Percentiles rank a stretch among this genome's conserved stretches.
phyloP scores from a whole-genome alignment of 1,284 basidiomycete species.

The Abortiporus biennis region DNA sequence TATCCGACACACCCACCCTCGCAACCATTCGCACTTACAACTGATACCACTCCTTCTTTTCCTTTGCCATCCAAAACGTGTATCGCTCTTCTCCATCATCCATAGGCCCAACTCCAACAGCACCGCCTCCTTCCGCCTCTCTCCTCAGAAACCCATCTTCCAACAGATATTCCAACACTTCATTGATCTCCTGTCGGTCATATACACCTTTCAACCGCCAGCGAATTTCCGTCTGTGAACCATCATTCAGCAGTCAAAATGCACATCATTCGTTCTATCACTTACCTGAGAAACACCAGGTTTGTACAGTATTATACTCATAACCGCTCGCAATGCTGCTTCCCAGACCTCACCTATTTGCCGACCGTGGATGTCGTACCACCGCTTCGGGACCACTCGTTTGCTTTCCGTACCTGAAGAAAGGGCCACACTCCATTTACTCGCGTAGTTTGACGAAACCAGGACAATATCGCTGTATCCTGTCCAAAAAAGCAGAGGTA shows the following conservation, averaged over 20 bases:
- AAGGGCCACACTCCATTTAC: constrained; percentile 55
- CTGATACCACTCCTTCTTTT: constrained; percentile 50
- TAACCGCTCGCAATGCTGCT: constrained; percentile 59
- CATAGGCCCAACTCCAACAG: constrained; percentile 19
- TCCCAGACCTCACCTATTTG: constrained; percentile 63
- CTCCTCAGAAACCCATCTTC: constrained; percentile 41
- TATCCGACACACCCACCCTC: too few relatives aligned
- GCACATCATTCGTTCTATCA: neutral
- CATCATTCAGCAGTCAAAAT: constrained; percentile 2
- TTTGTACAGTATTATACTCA: constrained; percentile 57
- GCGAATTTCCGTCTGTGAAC: constrained; percentile 60
- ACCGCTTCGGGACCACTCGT: constrained; percentile 60
- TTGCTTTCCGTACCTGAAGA: constrained; percentile 26
- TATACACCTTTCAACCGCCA: constrained; percentile 63
- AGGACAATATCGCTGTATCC: constrained; percentile 55
- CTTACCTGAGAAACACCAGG: constrained; percentile 71
- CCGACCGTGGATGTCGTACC: constrained; percentile 68
- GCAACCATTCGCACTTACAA: too few relatives aligned
- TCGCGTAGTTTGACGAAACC: constrained; percentile 40
- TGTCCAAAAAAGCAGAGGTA: constrained; percentile 60
- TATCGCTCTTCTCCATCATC: constrained; percentile 45
- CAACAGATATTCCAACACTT: constrained; percentile 52
- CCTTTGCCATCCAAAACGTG: constrained; percentile 39
- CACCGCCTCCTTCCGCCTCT: constrained; percentile 18
- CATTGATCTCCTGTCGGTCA: constrained; percentile 70